Base-by-base conservation (phyloP, 2,329 filamentous ascomycete genomes). In the Penicillium hordei region DNA sequence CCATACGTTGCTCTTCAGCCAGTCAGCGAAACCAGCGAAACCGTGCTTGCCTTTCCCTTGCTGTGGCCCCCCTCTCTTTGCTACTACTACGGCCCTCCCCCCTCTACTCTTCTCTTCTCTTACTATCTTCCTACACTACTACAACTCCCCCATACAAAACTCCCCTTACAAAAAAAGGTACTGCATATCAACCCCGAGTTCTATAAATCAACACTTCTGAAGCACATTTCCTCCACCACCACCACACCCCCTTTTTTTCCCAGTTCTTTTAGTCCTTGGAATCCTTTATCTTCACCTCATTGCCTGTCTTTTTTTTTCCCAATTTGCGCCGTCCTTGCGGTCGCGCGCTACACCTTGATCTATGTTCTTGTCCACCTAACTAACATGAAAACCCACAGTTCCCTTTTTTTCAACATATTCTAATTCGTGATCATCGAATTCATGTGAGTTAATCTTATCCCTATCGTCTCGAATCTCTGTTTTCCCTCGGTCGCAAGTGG, bases 81-180 rank as follows among this genome's bases (percentile, higher is more conserved):
- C 68, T 70, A 70, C 70, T 72, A 70, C 70, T 72, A 70, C 67
- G 68, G 65, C 68, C 63, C 60, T 67, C 69, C 64, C 65, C 66
- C 65, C 64, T 65, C 64, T 64, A 59, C 66, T 67, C 65, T 66
- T 65, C 70, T 67, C 60, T 65, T 65, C 67, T 65, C 68, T 68
- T 60, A 62, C 53, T 56, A 56, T 56, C 53, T 64, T 65, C 67
- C 65, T 69, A 67, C 68, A 67, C 71, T 71, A 68, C 67, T 33
- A 33, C 65, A 66, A 59, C 57, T 58, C 60, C 67, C 60, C 70
- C 67, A 57, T 68, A 67, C 70, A 69, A 69, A 67, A 66, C 62
- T 65, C 62, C 64, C 64, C 64, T 71, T 72, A 73, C 71, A 68
- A 75, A 72, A 71, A 55, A 59, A 67, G 65, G 70, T 75, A 73